Base-by-base conservation (phyloP, 2,329 filamentous ascomycete genomes). In the Fusarium multiceps region DNA sequence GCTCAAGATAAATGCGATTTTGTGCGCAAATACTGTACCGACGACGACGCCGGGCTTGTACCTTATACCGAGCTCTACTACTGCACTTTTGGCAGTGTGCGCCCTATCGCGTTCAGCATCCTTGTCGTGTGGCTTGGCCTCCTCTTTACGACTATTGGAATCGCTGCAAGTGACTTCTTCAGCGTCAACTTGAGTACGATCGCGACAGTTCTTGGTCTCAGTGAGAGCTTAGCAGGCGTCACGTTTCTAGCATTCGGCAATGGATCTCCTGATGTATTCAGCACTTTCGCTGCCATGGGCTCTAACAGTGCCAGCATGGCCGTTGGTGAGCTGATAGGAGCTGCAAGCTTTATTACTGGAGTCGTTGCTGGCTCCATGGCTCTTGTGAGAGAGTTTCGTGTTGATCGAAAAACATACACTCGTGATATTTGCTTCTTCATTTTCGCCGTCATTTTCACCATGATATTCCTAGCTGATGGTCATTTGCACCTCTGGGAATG, bases 361-460 rank as follows among this genome's bases (percentile, higher is more conserved):
- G 95, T 99, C 20, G 96, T 99, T 34, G 94, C 95, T 7, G 96
- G 96, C 18, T 97, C 94, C 59, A 99, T 99, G 96, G 96, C 95
- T 16, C 82, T 99, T 58, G 94, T 98, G n/a, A 88, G 93, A 69
- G 96, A 97, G 56, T 99, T 99, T 80, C 92, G 91, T 71, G 96
- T 99, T 55, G 92, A 93, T 55, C 91, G 90, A 74, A 93, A 92
- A 79, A 96, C 93, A 37, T 99, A 98, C 77, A 87, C 98, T 23
- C 88, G 96, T 70, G 96, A 99, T 76, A 92, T 98, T 13, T 87
- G 89, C 61, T 99, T 98, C 82, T 99, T 99, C 79, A 92, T 97
- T 59, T 85, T 93, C 14, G 93, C 96, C 2, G 91, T 96, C 18
- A 86, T 87, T 64, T 98, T 98, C 80, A 94, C 92, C 77, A 92